Conservation (phyloP, 2,329 filamentous ascomycete species). For the Cytospora paraplurivora region DNA sequence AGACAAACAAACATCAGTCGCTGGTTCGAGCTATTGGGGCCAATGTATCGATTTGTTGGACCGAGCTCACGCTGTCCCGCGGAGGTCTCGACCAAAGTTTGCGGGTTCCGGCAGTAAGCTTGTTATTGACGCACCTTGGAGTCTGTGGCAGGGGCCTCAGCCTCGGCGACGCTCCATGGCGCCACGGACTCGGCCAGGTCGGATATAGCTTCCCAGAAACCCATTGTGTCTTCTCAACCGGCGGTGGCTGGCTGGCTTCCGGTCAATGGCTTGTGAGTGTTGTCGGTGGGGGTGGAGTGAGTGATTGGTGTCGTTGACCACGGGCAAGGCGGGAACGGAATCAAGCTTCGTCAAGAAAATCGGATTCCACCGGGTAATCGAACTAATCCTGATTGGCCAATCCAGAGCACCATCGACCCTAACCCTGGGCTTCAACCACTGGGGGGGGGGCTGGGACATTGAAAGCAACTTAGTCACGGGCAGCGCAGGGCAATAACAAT, state of each 20-base stretch:
- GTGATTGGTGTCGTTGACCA: slow-evolving; percentile 36
- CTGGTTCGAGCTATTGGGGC: not conserved
- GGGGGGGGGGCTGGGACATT: not conserved
- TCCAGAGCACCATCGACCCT: slow-evolving; percentile 15
- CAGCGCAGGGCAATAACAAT: not conserved
- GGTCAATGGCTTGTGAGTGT: slow-evolving; percentile 33
- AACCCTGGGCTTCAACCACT: slow-evolving; percentile 8
- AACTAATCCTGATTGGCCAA: slow-evolving; percentile 46
- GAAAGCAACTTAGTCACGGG: not conserved
- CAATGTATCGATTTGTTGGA: not conserved
- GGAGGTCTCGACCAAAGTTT: not conserved
- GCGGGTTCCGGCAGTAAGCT: not conserved
- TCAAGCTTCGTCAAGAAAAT: slow-evolving; percentile 32
- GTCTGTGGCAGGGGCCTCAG: slow-evolving; percentile 69
- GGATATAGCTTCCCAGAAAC: slow-evolving; percentile 66
- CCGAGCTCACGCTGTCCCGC: not conserved
- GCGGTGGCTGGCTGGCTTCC: slow-evolving; percentile 39
- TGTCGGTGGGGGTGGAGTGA: slow-evolving; percentile 35
- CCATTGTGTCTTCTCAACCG: slow-evolving; percentile 54
- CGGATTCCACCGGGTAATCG: slow-evolving; percentile 4
- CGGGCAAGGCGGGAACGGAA: slow-evolving; percentile 44
- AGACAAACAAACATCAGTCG: slow-evolving; percentile 9
- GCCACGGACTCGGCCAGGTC: slow-evolving; percentile 66
- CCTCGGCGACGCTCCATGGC: slow-evolving; percentile 66
- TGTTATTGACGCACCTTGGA: slow-evolving; percentile 47